Conservation (phyloP, 176 grass and related monocot species). For the Carex scoparia region DNA sequence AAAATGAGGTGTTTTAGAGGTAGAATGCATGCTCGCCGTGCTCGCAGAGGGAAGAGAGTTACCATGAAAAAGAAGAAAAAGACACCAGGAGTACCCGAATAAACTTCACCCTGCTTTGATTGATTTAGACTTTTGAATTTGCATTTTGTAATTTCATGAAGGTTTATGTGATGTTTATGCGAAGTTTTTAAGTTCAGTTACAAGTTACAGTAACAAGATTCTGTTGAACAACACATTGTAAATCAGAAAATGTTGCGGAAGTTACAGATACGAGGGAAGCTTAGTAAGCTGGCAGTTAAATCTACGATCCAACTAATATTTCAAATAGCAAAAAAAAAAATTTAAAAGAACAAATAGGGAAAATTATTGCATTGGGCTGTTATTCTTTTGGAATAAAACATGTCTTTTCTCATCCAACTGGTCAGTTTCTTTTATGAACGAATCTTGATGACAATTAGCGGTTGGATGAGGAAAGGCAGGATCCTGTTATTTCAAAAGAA, state of each 20-base stretch:
- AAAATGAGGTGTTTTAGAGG: conserved; percentile 83
- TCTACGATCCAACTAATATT: neutral
- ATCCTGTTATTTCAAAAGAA: no score
- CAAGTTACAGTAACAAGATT: neutral
- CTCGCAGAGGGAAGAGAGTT: conserved; percentile 77
- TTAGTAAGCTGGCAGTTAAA: neutral
- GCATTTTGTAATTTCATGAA: neutral
- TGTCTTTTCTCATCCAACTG: no score
- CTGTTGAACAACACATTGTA: neutral
- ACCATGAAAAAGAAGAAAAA: conserved; percentile 78
- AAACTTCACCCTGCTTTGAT: neutral
- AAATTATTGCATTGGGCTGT: neutral
- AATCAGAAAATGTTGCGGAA: neutral
- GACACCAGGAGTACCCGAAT: conserved; percentile 9
- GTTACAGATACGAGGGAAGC: neutral
- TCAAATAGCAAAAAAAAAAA: neutral
- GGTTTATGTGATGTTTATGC: neutral
- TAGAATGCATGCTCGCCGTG: conserved; percentile 73
- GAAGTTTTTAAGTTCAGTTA: conserved; percentile 5
- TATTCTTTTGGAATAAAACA: no score
- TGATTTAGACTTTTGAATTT: neutral
- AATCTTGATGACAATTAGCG: no score
- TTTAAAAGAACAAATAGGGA: no score
- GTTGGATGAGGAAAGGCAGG: no score
- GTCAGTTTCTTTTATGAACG: no score